phyloP scores from a whole-genome alignment of 345 rosid species.

The Microcos paniculata region DNA sequence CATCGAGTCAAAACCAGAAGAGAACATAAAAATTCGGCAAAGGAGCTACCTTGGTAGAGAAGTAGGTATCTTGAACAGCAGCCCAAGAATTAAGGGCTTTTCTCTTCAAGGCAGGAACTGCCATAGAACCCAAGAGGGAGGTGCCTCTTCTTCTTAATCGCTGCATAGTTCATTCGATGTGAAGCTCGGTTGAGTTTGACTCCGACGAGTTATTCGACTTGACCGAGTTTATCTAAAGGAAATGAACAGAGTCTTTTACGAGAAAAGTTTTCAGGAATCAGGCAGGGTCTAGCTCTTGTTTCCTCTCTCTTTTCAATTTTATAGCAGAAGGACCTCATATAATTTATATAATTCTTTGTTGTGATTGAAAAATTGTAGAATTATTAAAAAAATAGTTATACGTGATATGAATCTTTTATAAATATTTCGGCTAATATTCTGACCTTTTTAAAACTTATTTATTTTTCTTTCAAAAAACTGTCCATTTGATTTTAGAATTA shows the following conservation, averaged over 20 bases:
- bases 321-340: no score
- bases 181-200: not conserved
- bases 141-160: slow-evolving; percentile 61
- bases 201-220: slow-evolving; percentile 1
- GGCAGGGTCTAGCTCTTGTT: not conserved
- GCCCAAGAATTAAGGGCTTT: slow-evolving; percentile 70
- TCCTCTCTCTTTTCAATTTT: not conserved
- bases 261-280: not conserved
- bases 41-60: slow-evolving; percentile 65
- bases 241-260: not conserved
- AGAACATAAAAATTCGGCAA: no score
- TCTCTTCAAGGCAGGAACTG: slow-evolving; percentile 58
- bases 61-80: slow-evolving; percentile 77
- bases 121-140: slow-evolving; percentile 41
- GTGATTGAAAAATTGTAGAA: no score
- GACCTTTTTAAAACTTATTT: not conserved
- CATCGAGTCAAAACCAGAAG: not conserved
- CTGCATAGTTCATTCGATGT: slow-evolving; percentile 44
- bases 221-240: not conserved
- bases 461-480: not conserved
- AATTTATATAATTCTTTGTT: no score
- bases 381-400: no score
- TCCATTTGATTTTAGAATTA: not conserved
- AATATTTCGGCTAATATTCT: not conserved
- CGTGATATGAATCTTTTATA: no score